These are phyloP conservation scores for Pelargonium fulgidum DNA, from an alignment of 441 rosid species.

Conservation along the genomic window DNA sequence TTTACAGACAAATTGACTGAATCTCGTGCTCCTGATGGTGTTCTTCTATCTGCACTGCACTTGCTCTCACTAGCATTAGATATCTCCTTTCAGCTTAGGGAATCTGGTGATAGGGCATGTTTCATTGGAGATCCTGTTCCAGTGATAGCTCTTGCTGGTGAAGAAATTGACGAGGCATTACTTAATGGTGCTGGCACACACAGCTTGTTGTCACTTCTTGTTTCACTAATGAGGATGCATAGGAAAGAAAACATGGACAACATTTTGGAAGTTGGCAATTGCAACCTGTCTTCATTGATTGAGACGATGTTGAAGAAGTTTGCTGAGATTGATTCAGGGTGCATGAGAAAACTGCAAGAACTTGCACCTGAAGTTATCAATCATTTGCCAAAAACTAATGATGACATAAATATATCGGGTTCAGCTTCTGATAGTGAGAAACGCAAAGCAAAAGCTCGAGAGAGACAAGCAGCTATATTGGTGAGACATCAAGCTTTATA, in stretches of 20 bases:
- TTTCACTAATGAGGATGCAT: conserved; percentile 63
- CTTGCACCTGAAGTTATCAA: conserved; percentile 75
- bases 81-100: conserved; percentile 54
- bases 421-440: conserved; percentile 57
- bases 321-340: conserved; percentile 61
- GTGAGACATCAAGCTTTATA: conserved; percentile 36
- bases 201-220: conserved; percentile 88
- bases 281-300: conserved; percentile 64
- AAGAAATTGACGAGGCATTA: conserved; percentile 50
- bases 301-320: conserved; percentile 66
- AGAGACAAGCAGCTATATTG: conserved; percentile 91
- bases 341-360: conserved; percentile 56
- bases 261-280: conserved; percentile 54
- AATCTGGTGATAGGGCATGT: conserved; percentile 27
- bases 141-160: conserved; percentile 53
- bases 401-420: conserved; percentile 30
- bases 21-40: conserved; percentile 73
- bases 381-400: conserved; percentile 32
- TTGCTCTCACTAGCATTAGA: conserved; percentile 73
- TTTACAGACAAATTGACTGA: conserved; percentile 50
- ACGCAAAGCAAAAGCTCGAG: conserved; percentile 87
- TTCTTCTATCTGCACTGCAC: conserved; percentile 73
- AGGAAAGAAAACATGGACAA: conserved; percentile 41
- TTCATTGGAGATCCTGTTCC: conserved; percentile 36
- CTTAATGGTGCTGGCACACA: conserved; percentile 44